A percentile compares a stretch with the other conserved stretches of the same genome.
Conservation (phyloP, 2,329 filamentous ascomycete genomes). For the Sporothrix brasiliensis region DNA sequence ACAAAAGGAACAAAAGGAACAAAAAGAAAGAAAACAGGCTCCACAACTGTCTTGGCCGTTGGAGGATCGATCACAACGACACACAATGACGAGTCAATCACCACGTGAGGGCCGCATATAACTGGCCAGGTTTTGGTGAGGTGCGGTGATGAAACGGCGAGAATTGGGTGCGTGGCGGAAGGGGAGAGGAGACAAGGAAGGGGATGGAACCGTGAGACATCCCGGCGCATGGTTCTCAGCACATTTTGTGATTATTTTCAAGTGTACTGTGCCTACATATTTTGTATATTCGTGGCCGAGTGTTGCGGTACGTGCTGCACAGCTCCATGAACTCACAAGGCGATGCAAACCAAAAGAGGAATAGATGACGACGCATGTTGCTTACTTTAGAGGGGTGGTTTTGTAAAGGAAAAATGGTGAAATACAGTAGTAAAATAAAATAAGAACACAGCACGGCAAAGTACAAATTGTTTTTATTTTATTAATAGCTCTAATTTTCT, state of each 20-base stretch:
- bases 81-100: constrained; percentile 7
- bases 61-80: constrained; percentile 3
- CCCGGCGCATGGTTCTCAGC: constrained; percentile 8
- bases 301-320: too few relatives aligned
- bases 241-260: constrained; percentile 8
- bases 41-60: constrained; percentile 6
- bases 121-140: not conserved
- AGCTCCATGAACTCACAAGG: not conserved
- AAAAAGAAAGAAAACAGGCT: not conserved
- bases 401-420: not conserved
- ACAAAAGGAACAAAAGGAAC: too few relatives aligned
- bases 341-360: not conserved
- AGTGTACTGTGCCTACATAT: not conserved
- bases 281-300: not conserved
- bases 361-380: too few relatives aligned
- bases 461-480: not conserved
- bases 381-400: not conserved
- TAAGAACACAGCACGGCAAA: too few relatives aligned
- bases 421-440: too few relatives aligned
- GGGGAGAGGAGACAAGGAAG: not conserved
- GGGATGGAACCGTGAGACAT: not conserved
- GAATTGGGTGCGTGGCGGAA: constrained; percentile 8
- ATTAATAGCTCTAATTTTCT: not conserved
- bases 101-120: not conserved
- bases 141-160: not conserved